phyloP scores from a whole-genome alignment of 2,329 filamentous ascomycete genomes.

The Torrubiellomyces zombiae region DNA sequence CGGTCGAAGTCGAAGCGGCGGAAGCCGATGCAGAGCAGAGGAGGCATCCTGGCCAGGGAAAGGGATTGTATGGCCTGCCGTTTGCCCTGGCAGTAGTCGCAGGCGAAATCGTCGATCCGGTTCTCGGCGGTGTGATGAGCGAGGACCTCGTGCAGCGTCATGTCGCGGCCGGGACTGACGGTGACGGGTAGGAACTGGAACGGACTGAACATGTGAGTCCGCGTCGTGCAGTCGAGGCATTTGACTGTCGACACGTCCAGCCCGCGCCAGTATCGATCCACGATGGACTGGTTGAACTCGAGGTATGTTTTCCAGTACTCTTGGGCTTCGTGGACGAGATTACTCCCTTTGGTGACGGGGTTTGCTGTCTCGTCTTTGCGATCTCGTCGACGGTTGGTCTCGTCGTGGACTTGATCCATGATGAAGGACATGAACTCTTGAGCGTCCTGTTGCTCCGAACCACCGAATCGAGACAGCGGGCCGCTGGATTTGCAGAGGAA shows the following conservation, averaged over 20 bases:
- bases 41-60: slow-evolving; percentile 61
- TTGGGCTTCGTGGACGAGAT: slow-evolving; percentile 38
- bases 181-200: slow-evolving; percentile 38
- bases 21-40: slow-evolving; percentile 63
- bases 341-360: slow-evolving; percentile 16
- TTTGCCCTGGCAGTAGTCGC: slow-evolving; percentile 55
- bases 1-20: slow-evolving; percentile 35
- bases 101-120: slow-evolving; percentile 51
- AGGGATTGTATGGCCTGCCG: slow-evolving; percentile 54
- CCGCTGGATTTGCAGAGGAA: slow-evolving; percentile 17
- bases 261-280: slow-evolving; percentile 66
- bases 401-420: slow-evolving; percentile 66
- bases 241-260: slow-evolving; percentile 57
- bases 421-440: slow-evolving; percentile 81
- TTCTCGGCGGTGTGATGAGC: slow-evolving; percentile 54
- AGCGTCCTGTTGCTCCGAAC: slow-evolving; percentile 70
- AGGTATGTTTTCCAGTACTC: slow-evolving; percentile 61
- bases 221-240: slow-evolving; percentile 42
- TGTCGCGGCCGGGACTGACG: slow-evolving; percentile 14
- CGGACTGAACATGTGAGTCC: slow-evolving; percentile 24
- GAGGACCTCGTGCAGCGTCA: slow-evolving; percentile 44
- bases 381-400: slow-evolving; percentile 52
- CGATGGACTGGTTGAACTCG: slow-evolving; percentile 54
- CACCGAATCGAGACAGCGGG: slow-evolving; percentile 39
- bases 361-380: slow-evolving; percentile 14